Base-by-base conservation (phyloP, 441 rosid genomes). In the Kokia cookei region DNA sequence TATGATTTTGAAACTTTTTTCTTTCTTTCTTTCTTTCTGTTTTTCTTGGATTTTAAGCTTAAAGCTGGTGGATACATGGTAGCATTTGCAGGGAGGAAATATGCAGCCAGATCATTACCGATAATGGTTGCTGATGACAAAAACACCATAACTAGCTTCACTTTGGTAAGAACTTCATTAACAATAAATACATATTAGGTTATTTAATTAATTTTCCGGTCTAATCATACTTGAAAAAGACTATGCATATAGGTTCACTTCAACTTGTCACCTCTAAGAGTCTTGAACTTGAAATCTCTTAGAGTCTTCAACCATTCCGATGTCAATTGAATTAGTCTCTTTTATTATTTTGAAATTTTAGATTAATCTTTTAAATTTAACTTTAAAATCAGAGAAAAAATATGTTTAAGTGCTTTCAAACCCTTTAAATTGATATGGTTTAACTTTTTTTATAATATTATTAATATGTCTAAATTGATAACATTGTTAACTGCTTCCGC, bases 91-190 rank as follows among this genome's bases (percentile, higher is more conserved):
- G 99, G 99, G 22, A 83, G 88, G 7, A 89, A 89, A 60, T 88
- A 91, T 43, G 98, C 98, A 43, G 99, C 99, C 54, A 89, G 99
- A 83, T 93, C 99, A 15, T 60, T 74, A 1, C 96, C 98, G 26
- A 70, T 77, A 10, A 81, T 87, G 83, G 86, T 95, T 48, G 79
- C 88, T 8, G 96, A 95, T 54, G 73, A 48, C 53, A 75, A 42
- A 43, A 85, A 85, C 85, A 88, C 83, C 57, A 79, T 91, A 60
- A 91, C 92, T n/a, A 84, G 88, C 63, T 89, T 93, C 76, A 94
- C 97, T n/a, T 80, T 94, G 90, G 99, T 94, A 90, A 82, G 22
- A 54, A 3, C 19, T 12, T 54, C 59, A 19, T 8, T 19, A 54
- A 17, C 13, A 15, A 50, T 50, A 50, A 50, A 50, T 15, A 50